These are phyloP conservation scores for Usnea hakonensis DNA, from an alignment of 495 filamentous ascomycete species.

Conservation along the genomic window DNA sequence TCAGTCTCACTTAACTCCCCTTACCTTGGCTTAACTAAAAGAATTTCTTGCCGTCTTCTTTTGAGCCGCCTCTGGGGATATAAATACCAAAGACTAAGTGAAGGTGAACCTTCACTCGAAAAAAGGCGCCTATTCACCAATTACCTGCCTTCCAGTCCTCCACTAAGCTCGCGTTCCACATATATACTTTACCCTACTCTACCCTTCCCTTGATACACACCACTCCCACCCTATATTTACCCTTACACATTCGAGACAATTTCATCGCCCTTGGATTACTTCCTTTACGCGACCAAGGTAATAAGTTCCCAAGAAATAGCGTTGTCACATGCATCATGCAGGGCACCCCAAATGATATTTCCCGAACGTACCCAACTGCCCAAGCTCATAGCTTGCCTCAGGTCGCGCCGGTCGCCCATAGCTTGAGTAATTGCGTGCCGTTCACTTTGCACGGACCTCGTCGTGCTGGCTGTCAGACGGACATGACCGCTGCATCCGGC, in stretches of 20 bases:
- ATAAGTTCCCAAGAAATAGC: background rate
- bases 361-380: background rate
- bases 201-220: background rate
- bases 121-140: background rate
- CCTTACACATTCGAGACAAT: background rate
- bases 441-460: slow-evolving; percentile 1
- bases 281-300: background rate
- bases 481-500: background rate
- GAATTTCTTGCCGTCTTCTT: background rate
- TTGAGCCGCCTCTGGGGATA: no score
- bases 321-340: slow-evolving; percentile 12
- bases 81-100: no score
- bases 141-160: background rate
- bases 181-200: background rate
- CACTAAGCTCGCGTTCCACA: background rate
- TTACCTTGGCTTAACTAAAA: background rate
- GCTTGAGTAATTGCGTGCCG: background rate
- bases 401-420: background rate
- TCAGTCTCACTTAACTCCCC: background rate
- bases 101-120: no score
- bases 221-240: background rate
- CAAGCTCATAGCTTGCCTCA: slow-evolving; percentile 5
- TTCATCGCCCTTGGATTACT: background rate
- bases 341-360: slow-evolving; percentile 5
- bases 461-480: background rate